Base-by-base conservation (phyloP, 2,329 filamentous ascomycete species). In the Aspergillus uvarum region DNA sequence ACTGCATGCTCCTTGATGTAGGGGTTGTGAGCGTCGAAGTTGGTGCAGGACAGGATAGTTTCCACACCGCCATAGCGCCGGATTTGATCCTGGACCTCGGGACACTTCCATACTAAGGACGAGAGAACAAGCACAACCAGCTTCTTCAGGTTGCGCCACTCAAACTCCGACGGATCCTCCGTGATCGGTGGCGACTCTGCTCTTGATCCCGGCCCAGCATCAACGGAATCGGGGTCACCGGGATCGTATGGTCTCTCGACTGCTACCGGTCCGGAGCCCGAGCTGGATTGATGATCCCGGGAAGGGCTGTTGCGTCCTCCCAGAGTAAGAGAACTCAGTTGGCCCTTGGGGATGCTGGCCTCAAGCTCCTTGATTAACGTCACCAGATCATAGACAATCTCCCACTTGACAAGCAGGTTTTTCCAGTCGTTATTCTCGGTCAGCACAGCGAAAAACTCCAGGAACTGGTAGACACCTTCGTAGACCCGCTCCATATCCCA, bases 401-500 rank as follows among this genome's bases (percentile, higher is more conserved):
- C 92, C 90, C 94, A 98, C 65, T 96, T 89, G 53, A 96, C 91
- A 44, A 98, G 84, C 63, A 96, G 88, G 47, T 87, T 84, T 63
- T 96, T 91, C 81, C 92, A 92, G 54, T 91, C 89, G 48, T 88
- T 84, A 68, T 94, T 89, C 70, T 96, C 93, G 0, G 91, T 92
- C 29, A 96, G 85, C 0, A 95, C 93, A 16, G 90, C 92, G 56
- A 97, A 89, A 73, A 98, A 96, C 68, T 97, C 93, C 1, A 98
- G 85, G 71, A 96, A 96, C 74, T 97, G 93, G 54, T 93, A 92
- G 1, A 98, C 86, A 0, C 94, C 94, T 70, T 98, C 94, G 74
- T 96, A 96, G 60, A 96, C 94, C 14, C 94, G 87, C 74, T 98
- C 94, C 89, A 98, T 96, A 70, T 98, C 94, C 94, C 94, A 98